Conservation (phyloP, 352 stramenopile species). For the Pythium dissotocum region DNA sequence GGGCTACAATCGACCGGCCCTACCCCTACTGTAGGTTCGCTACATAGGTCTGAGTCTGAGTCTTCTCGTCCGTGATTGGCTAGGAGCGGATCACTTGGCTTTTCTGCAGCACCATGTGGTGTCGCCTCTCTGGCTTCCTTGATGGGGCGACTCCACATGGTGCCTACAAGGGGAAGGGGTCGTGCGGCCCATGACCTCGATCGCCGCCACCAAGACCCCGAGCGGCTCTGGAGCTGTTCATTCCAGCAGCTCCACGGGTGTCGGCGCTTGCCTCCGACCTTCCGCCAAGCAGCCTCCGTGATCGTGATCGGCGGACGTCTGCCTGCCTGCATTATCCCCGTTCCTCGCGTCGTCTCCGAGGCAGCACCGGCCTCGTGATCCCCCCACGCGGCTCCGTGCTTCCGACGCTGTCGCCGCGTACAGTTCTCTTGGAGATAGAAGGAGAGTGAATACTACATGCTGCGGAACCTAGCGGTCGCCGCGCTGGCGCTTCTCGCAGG, state of each 20-base stretch:
- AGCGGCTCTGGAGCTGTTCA: background rate
- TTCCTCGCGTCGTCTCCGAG: background rate
- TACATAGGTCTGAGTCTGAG: background rate
- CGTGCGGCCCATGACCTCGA: background rate
- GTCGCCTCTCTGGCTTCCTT: slow-evolving; percentile 2
- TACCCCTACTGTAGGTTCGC: background rate
- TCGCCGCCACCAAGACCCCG: background rate
- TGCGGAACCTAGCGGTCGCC: slow-evolving; percentile 1
- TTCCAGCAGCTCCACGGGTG: slow-evolving; percentile 1
- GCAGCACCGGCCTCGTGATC: background rate
- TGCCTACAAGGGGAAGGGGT: background rate
- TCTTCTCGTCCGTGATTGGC: background rate
- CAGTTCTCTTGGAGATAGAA: background rate
- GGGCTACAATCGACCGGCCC: background rate
- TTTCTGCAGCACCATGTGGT: background rate
- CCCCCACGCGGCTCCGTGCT: background rate
- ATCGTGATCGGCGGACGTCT: background rate
- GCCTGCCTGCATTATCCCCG: background rate
- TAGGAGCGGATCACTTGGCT: background rate
- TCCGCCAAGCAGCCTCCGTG: background rate
- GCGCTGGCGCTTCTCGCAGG: slow-evolving; percentile 23
- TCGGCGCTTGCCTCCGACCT: background rate
- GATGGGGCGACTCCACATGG: background rate
- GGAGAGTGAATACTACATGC: background rate
- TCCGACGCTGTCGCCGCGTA: background rate